Evolutionary conservation across 352 stramenopile species (phyloP), one percentile per base, ranked within the genome.

Genomic region (Phytophthora vignae): DNA sequence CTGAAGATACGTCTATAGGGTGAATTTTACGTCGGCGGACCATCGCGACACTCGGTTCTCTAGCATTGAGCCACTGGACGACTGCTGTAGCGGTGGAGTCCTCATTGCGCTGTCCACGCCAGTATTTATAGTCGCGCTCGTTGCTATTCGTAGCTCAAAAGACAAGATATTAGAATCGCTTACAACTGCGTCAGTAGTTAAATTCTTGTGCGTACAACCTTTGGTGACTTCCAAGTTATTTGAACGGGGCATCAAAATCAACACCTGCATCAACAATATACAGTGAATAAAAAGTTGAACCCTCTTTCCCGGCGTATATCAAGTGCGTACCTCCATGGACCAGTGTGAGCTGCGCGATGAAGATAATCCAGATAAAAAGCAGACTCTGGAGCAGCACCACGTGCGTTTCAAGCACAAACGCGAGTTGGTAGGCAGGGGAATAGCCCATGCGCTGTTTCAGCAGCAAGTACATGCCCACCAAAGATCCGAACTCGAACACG

Each of bases 341-440:
- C 8, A 75, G n/a, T 15, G 61, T 71, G 1, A 75, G 38, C 27
- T 70, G 61, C 2, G 64, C 49, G n/a, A 74, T 77, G 46, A 73
- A 79, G 3, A 71, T 46, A 17, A 79, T 59, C 75, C 72, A 81
- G 7, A 78, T 27, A 27, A 85, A 72, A 5, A 85, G 50, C 4
- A 66, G 21, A 29, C 64, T 67, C 10, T 84, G 77, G 4, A 84
- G 14, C 17, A 71, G 31, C 7, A 67, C 42, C 0, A 22, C 31
- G 11, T 85, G 73, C 0, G 49, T 80, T 69, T 87, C 78, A 0
- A 88, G 69, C 22, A 88, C 78, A 54, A 88, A 85, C 1, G 72
- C 78, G 7, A 88, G 50, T 31, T 77, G 63, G 38, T 81, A 78
- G 2, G 73, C 9, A 6, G 68, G 62, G 5, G 64, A 71, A 42